Conservation (phyloP, 2,329 filamentous ascomycete species). For the Keithomyces neogunnii region DNA sequence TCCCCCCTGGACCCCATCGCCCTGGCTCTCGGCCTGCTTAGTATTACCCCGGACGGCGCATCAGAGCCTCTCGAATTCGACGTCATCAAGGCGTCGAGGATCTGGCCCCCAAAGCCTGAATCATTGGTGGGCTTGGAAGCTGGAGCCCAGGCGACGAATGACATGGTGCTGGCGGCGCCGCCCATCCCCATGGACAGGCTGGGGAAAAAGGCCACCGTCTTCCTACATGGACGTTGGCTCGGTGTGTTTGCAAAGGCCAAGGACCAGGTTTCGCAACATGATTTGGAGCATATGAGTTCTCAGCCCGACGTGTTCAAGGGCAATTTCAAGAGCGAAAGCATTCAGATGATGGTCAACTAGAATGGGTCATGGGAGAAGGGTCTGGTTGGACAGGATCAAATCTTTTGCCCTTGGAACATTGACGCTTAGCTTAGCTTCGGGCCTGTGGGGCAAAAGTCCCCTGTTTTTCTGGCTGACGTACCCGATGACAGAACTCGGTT, state of each 20-base stretch:
- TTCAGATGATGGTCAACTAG: constrained; percentile 8
- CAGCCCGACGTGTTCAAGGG: constrained; percentile 6
- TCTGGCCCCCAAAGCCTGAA: constrained; percentile 27
- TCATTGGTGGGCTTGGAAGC: constrained; percentile 25
- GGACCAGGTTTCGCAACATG: constrained; percentile 9
- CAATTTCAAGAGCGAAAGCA: constrained; percentile 6
- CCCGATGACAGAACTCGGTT: background rate
- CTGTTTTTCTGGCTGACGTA: background rate
- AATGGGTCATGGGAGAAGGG: background rate
- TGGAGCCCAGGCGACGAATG: constrained; percentile 22
- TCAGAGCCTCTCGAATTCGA: constrained; percentile 21
- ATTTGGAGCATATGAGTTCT: constrained; percentile 7
- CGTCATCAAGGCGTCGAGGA: constrained; percentile 21
- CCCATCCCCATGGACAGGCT: constrained; percentile 25
- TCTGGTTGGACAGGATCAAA: background rate
- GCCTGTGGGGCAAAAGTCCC: background rate
- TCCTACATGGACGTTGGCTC: constrained; percentile 26
- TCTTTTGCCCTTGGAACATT: background rate
- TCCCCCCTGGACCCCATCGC: constrained; percentile 29
- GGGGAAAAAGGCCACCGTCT: constrained; percentile 18
- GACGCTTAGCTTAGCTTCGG: background rate
- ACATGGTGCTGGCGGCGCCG: constrained; percentile 22
- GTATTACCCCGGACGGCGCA: constrained; percentile 21
- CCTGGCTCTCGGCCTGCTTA: constrained; percentile 25
- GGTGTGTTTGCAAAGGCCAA: constrained; percentile 22